Conservation (phyloP, 306 rosid genomes). For the Arachis hypogaea region DNA sequence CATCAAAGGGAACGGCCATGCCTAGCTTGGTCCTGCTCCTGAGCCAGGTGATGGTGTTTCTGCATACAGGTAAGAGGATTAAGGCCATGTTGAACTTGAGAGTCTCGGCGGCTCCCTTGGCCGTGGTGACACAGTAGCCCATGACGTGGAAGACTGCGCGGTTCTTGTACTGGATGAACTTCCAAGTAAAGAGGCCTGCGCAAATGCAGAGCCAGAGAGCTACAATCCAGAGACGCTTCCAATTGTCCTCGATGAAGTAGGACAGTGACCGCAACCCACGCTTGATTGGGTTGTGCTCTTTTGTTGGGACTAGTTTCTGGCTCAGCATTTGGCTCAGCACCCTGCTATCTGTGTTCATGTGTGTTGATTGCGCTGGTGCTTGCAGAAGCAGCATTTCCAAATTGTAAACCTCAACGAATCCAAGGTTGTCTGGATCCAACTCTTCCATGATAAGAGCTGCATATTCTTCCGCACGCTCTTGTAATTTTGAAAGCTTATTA, state of each 20-base stretch:
- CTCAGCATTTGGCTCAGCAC: constrained; percentile 71
- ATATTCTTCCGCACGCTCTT: constrained; percentile 82
- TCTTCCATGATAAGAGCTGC: constrained; percentile 96
- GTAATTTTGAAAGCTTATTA: constrained; percentile 78
- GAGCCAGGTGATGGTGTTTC: constrained; percentile 90
- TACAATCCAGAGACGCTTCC: constrained; percentile 81
- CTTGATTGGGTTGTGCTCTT: constrained; percentile 75
- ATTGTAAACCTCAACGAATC: constrained; percentile 85
- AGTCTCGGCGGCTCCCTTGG: constrained; percentile 91
- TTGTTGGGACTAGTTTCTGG: constrained; percentile 79
- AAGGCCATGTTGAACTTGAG: constrained; percentile 90
- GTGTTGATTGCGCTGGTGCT: constrained; percentile 71
- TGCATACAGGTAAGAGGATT: constrained; percentile 79
- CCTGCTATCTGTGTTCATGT: constrained; percentile 59
- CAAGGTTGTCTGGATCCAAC: constrained; percentile 77
- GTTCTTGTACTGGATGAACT: constrained; percentile 69
- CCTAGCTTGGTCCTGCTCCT: constrained; percentile 76
- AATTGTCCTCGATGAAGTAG: constrained; percentile 77
- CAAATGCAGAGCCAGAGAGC: constrained; percentile 67
- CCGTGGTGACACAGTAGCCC: constrained; percentile 84
- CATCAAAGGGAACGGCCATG: constrained; percentile 71
- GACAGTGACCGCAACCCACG: constrained; percentile 43
- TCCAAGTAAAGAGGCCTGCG: constrained; percentile 78
- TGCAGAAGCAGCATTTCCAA: constrained; percentile 83
- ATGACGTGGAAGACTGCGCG: constrained; percentile 71